Base-by-base conservation (phyloP, 129 eudicot species). In the Cynara cardunculus region DNA sequence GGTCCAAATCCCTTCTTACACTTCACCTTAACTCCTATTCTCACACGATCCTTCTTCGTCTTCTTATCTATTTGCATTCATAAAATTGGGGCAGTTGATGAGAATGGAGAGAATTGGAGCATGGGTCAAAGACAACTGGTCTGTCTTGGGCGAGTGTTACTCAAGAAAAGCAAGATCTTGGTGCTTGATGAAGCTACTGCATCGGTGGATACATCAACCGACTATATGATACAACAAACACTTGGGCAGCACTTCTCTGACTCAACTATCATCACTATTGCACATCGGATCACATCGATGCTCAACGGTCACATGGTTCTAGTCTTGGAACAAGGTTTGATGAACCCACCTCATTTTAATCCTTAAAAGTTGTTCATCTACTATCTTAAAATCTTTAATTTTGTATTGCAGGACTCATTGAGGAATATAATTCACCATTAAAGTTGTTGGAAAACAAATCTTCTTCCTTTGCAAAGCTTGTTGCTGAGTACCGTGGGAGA, bases 121-220 rank as follows among this genome's bases (percentile, higher is more conserved):
- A 87, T 95, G 80, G 99, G 99, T 31, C 96, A 95, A 78, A 84
- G 99, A 84, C 99, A 95, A 76, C 86, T 92, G 22, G 93, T 92
- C 25, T 95, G 97, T 59, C 94, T 95, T 18, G 99, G 97, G 12
- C 91, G 97, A 0, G 97, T 95, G 56, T 86, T 94, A 1, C 92
- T 94, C 2, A 94, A 94, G 84, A 94, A 86, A 83, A 91, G 90
- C 87, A 89, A 89, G 82, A 81, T 95, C 24, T 72, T 95, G 78
- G 94, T 92, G 27, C 96, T 92, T 46, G 99, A 95, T 73, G 99
- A 95, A 79, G 99, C 99, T 21, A 95, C 97, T 25, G 94, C 99
- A 77, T 95, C 99, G 0, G 97, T 95, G 28, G 99, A 95, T 74
- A 89, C 97, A 3, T 88, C 93, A 1, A 92, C 99, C 28, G 97